phyloP scores from a whole-genome alignment of 2,329 filamentous ascomycete species.

The Exophiala lecanii-corni region DNA sequence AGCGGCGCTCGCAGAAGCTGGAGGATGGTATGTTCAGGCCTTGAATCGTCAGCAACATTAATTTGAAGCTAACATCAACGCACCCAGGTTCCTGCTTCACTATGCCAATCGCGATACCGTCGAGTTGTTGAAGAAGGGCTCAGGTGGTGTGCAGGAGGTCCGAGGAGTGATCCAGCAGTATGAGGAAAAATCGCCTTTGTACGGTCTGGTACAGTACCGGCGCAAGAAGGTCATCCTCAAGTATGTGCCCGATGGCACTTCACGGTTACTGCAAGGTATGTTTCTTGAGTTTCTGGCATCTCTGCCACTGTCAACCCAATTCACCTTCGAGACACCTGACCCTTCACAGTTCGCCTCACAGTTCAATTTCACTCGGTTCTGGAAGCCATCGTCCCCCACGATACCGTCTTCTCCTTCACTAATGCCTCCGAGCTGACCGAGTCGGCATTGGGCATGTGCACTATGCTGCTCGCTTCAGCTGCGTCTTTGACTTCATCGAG shows the following conservation, averaged over 20 bases:
- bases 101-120: slow-evolving; percentile 87
- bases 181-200: slow-evolving; percentile 80
- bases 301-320: background rate
- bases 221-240: slow-evolving; percentile 87
- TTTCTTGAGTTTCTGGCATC: slow-evolving; percentile 9
- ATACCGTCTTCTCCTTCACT: slow-evolving; percentile 74
- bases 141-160: slow-evolving; percentile 77
- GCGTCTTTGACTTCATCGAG: slow-evolving; percentile 80
- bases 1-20: slow-evolving; percentile 71
- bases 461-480: slow-evolving; percentile 81
- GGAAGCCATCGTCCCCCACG: slow-evolving; percentile 74
- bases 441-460: slow-evolving; percentile 78
- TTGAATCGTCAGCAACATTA: too few relatives aligned
- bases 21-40: slow-evolving; percentile 76
- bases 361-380: slow-evolving; percentile 61
- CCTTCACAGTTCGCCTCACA: slow-evolving; percentile 66
- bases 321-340: background rate
- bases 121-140: slow-evolving; percentile 69
- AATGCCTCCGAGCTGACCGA: slow-evolving; percentile 77
- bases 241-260: slow-evolving; percentile 86
- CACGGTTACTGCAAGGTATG: slow-evolving; percentile 85
- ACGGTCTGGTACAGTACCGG: slow-evolving; percentile 85
- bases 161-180: slow-evolving; percentile 73
- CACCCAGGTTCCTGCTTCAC: slow-evolving; percentile 81
- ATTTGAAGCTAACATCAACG: too few relatives aligned